Percentiles rank a stretch among this genome's conserved stretches.
Evolutionary conservation across 768 basidiomycete genomes (phyloP).

Genomic region (Lactarius vividus): DNA sequence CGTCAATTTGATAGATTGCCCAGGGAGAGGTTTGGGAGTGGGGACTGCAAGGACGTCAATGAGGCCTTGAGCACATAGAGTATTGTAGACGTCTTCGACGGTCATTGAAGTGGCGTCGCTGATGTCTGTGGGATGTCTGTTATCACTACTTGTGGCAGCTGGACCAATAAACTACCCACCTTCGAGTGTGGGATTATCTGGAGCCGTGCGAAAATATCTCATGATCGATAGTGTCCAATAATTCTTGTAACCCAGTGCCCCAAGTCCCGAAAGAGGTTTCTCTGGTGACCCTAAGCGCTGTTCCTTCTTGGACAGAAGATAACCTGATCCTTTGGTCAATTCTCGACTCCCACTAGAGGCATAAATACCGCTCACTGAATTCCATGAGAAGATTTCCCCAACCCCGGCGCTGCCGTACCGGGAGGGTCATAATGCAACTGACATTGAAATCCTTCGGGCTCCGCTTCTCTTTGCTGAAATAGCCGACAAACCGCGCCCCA

Average conservation of each 20-base stretch:
- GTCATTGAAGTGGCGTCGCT: conserved; percentile 87
- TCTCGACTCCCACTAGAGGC: conserved; percentile 2
- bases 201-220: conserved; percentile 64
- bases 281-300: conserved; percentile 88
- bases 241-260: conserved; percentile 89
- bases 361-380: conserved; percentile 72
- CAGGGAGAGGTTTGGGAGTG: conserved; percentile 62
- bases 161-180: conserved; percentile 46
- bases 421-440: conserved; percentile 99
- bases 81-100: conserved; percentile 78
- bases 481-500: conserved; percentile 94
- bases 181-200: conserved; percentile 66
- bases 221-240: conserved; percentile 93
- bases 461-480: conserved; percentile 98
- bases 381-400: conserved; percentile 98
- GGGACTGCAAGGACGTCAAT: conserved; percentile 56
- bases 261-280: conserved; percentile 90
- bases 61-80: conserved; percentile 71
- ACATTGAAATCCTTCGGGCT: conserved; percentile 96
- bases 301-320: conserved; percentile 94
- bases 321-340: conserved; percentile 54
- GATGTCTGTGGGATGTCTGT: conserved; percentile 56
- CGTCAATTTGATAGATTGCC: conserved; percentile 72
- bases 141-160: conserved; percentile 25
- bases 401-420: conserved; percentile 89